Percentiles rank a stretch among this genome's conserved stretches.
These are phyloP conservation scores for Pythium sp. DNA, from an alignment of 352 stramenopile genomes.

Conservation along the genomic window DNA sequence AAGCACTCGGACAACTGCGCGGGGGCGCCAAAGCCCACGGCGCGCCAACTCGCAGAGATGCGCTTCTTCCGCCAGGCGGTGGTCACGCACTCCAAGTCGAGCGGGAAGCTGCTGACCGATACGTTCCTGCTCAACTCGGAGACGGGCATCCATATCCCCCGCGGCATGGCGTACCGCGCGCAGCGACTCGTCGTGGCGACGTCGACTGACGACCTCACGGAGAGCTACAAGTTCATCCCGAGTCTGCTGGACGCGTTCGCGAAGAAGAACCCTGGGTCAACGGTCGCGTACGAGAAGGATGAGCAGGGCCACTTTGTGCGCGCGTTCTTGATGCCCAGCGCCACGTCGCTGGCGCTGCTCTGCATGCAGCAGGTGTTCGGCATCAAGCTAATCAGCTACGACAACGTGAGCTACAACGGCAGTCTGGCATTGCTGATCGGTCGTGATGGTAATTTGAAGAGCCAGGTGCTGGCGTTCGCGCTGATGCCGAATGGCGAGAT, in stretches of 20 bases:
- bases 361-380: slow-evolving; percentile 71
- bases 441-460: slow-evolving; percentile 64
- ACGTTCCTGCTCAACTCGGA: slow-evolving; percentile 70
- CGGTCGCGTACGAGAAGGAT: slow-evolving; percentile 59
- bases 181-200: slow-evolving; percentile 69
- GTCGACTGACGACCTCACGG: slow-evolving; percentile 72
- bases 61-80: slow-evolving; percentile 80
- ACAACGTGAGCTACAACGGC: slow-evolving; percentile 68
- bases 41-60: slow-evolving; percentile 78
- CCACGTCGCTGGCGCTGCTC: slow-evolving; percentile 40
- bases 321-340: slow-evolving; percentile 75
- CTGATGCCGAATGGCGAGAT: slow-evolving; percentile 64
- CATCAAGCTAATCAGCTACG: slow-evolving; percentile 68
- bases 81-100: slow-evolving; percentile 75
- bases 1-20: slow-evolving; percentile 67
- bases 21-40: slow-evolving; percentile 59
- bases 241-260: slow-evolving; percentile 67
- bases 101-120: slow-evolving; percentile 76
- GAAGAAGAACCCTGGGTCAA: slow-evolving; percentile 72
- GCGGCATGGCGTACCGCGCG: slow-evolving; percentile 74
- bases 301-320: slow-evolving; percentile 63
- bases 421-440: slow-evolving; percentile 55
- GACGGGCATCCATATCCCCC: slow-evolving; percentile 73
- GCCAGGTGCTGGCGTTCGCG: slow-evolving; percentile 66
- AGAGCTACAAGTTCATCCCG: slow-evolving; percentile 86